These are phyloP conservation scores for Pseudocercospora pini-densiflorae DNA, from an alignment of 2,329 filamentous ascomycete species.

Conservation along the genomic window DNA sequence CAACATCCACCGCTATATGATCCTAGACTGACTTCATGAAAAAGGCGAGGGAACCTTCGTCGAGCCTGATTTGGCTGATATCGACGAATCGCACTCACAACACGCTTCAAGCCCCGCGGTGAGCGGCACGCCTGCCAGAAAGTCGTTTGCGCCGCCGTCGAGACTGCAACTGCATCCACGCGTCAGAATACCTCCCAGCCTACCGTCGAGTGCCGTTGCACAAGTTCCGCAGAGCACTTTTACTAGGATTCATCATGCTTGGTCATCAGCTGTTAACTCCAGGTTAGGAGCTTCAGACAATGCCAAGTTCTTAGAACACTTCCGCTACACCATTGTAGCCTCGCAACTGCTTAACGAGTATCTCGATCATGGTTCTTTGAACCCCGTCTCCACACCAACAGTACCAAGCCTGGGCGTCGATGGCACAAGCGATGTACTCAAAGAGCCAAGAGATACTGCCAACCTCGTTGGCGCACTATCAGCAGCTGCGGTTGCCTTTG, in stretches of 20 bases:
- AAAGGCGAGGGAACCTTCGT: conserved; percentile 40
- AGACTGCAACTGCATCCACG: conserved; percentile 22
- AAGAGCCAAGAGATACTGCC: conserved; percentile 47
- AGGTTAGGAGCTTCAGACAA: conserved; percentile 78
- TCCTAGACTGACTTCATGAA: conserved; percentile 11
- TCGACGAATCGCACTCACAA: conserved; percentile 17
- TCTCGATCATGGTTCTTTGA: conserved; percentile 47
- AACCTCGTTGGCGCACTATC: conserved; percentile 66
- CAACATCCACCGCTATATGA: conserved; percentile 11
- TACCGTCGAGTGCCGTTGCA: conserved; percentile 8
- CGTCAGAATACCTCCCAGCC: conserved; percentile 25
- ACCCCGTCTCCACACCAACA: conserved; percentile 31
- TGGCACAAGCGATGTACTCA: conserved; percentile 26
- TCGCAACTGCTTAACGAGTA: conserved; percentile 83
- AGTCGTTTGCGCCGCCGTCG: conserved; percentile 43
- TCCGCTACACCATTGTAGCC: conserved; percentile 89
- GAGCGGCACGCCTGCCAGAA: conserved; percentile 11
- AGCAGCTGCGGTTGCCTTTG: conserved; percentile 66
- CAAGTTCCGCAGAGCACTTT: conserved; percentile 33
- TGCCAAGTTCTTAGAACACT: conserved; percentile 84
- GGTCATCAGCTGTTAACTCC: conserved; percentile 67
- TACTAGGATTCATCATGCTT: conserved; percentile 50
- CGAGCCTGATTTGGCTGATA: conserved; percentile 23
- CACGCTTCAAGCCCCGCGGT: conserved; percentile 10
- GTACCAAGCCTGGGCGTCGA: conserved; percentile 25